Conservation (phyloP, 2,329 filamentous ascomycete genomes). For the Akanthomyces lecanii region DNA sequence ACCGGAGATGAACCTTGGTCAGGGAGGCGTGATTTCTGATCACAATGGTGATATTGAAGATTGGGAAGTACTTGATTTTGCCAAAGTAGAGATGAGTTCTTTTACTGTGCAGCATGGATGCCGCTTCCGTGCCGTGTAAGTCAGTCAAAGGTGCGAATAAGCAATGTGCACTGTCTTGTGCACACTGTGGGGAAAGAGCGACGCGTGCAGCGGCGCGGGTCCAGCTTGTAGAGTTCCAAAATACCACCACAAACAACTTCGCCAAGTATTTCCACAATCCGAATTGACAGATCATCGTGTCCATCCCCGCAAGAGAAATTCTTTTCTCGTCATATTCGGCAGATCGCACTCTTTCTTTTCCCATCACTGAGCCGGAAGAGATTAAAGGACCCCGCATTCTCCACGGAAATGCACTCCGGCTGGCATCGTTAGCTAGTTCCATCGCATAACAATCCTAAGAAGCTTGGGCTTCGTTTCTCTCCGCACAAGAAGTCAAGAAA, state of each 20-base stretch:
- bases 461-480: background rate
- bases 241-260: background rate
- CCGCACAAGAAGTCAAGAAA: background rate
- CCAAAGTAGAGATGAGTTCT: background rate
- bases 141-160: constrained; percentile 9
- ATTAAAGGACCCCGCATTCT: constrained; percentile 12
- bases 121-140: background rate
- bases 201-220: constrained; percentile 1
- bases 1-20: constrained; percentile 6
- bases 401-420: background rate
- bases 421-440: background rate
- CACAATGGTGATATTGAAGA: background rate
- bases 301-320: background rate
- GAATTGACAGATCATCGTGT: background rate
- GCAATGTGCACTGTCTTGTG: background rate
- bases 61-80: background rate
- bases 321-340: background rate
- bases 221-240: background rate
- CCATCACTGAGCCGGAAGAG: background rate
- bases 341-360: background rate
- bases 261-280: background rate
- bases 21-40: background rate
- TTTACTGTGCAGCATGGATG: too few species aligned
- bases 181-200: background rate
- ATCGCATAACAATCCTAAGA: constrained; percentile 5